Evolutionary conservation across 305 asterid genomes (phyloP), one percentile per base, ranked within the genome.

Genomic region (Rubia tinctorum): DNA sequence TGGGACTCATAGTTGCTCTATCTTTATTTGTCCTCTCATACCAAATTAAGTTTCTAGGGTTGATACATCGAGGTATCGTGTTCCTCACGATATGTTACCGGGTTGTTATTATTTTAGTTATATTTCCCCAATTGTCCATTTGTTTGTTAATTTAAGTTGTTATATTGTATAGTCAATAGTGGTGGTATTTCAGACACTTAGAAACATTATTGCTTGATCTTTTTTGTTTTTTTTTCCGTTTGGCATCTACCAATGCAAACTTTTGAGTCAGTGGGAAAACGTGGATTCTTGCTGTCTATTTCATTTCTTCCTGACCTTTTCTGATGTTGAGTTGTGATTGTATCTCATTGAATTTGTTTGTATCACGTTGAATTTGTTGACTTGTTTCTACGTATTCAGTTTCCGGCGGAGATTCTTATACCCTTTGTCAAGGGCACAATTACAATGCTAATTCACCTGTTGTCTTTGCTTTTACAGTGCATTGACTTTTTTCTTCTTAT

Each of bases 361-460:
- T 0, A 34, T 69, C 17, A 23, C 59, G 22, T 71, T 45, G 44
- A 69, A 75, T 69, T 69, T 45, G 66, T 18, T 17, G 37, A 23
- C 39, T 17, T 27, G 27, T 53, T 39, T 69, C 22, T 23, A 30
- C 4, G 13, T 13, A 53, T 59, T 49, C 15, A 63, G 13, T 14
- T 42, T 56, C 11, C 12, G 8, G 62, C n/a, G 45, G 20, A 34
- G 44, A 75, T 68, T 39, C 42, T 34, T 34, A 34, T 34, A 3
- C 39, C 39, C 39, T 34, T 5, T 34, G 39, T 34, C 39, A 27
- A 27, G 30, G 39, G 2, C 39, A 34, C 39, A 34, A 34, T 34
- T 34, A 34, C 39, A 34, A 34, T 34, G 5, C 39, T 34, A 2
- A 34, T 34, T 34, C 39, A 34, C 39, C 39, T 34, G 39, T 34